Percentiles rank a stretch among this genome's conserved stretches.
phyloP scores from a whole-genome alignment of 202 grass and related monocot genomes.

The Brachypodium distachyon region DNA sequence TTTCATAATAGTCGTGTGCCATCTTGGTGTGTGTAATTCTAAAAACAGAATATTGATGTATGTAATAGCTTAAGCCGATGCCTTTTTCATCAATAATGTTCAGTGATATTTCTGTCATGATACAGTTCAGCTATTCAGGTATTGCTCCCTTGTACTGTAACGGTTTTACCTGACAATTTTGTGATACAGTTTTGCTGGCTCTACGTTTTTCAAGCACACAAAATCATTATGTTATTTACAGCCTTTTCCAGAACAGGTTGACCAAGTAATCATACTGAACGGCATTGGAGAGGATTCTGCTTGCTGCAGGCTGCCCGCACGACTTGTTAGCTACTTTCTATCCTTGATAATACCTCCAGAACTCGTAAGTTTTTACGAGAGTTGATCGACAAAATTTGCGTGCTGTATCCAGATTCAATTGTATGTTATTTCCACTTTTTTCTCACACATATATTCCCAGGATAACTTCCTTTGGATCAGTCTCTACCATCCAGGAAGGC shows the following conservation, averaged over 20 bases:
- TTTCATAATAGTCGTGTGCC: too few relatives aligned
- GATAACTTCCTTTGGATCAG: slow-evolving; percentile 65
- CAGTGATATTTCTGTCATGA: slow-evolving; percentile 59
- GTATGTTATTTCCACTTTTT: neutral
- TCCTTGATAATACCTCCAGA: neutral
- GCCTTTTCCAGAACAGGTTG: neutral
- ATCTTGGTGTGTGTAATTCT: too few relatives aligned
- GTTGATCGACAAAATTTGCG: neutral
- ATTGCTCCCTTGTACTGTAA: neutral
- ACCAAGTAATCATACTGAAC: neutral
- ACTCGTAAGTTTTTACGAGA: neutral
- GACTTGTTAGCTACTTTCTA: neutral
- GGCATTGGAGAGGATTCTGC: neutral
- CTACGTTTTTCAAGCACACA: neutral
- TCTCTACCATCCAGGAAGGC: slow-evolving; percentile 91
- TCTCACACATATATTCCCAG: slow-evolving; percentile 77
- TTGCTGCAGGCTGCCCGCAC: neutral
- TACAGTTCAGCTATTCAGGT: slow-evolving; percentile 37
- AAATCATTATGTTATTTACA: slow-evolving; percentile 1
- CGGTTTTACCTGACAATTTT: neutral
- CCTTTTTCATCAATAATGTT: slow-evolving; percentile 41
- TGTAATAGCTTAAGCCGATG: slow-evolving; percentile 35
- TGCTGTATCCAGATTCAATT: neutral
- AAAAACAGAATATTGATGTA: slow-evolving; percentile 32
- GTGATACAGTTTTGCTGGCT: neutral